Evolutionary conservation across 306 rosid genomes (phyloP), one percentile per base, ranked within the genome.

Genomic region (Abrus pulchellus): DNA sequence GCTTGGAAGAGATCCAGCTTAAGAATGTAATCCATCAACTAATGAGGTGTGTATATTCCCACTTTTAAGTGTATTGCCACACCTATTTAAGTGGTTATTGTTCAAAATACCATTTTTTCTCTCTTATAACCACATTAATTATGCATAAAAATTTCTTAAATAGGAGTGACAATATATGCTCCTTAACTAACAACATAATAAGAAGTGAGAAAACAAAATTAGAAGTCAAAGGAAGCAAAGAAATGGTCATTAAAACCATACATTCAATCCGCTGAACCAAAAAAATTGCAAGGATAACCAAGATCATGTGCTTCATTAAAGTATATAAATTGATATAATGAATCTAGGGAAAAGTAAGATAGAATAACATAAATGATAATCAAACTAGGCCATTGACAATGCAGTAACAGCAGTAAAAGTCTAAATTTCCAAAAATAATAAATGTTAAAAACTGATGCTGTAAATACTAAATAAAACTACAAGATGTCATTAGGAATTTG

Each of bases 11-110:
- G 74, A 63, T 76, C 30, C 45, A 77, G 49, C 38, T 69, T 33
- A 75, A 20, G 41, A 29, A 75, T 80, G 77, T 55, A 68, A 75
- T 48, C 54, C 5, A 44, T 49, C 14, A 59, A 70, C 81, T 48
- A n/a, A 48, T 49, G 71, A 20, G 20, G 20, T 20, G 20, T 20
- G 20, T 20, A 20, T 20, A 20, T 20, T 20, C 0, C 20, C 20
- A 20, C 20, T 20, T 20, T 20, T 20, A 20, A 20, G 20, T 20
- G 20, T 20, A 20, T 20, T 20, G 20, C 20, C 20, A 20, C 20
- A 20, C 20, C 20, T 20, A 20, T 20, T 20, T 20, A 20, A 20
- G 20, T 20, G 20, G 20, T 20, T 20, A 20, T 20, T 20, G 20
- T 20, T 20, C 20, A 20, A 20, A 20, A 20, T 20, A 20, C 20